These are phyloP conservation scores for Lizonia empirigonia DNA, from an alignment of 2,329 filamentous ascomycete genomes.

Conservation along the genomic window DNA sequence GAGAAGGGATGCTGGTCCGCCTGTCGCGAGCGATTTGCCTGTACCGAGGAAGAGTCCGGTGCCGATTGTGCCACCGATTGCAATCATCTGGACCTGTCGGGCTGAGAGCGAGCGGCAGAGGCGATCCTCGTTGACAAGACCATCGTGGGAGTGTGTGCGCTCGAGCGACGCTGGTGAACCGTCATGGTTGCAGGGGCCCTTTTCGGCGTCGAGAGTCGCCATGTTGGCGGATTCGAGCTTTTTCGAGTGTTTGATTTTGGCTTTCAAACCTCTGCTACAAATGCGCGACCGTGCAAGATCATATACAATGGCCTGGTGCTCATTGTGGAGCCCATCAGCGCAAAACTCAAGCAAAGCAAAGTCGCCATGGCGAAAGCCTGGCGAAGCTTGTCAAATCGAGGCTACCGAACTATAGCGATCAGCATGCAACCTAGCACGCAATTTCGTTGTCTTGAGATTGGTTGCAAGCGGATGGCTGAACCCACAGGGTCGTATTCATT, in stretches of 20 bases:
- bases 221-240: slow-evolving; percentile 4
- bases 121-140: slow-evolving; percentile 30
- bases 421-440: slow-evolving; percentile 28
- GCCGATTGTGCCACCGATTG: slow-evolving; percentile 65
- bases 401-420: slow-evolving; percentile 2
- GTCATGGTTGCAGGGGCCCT: slow-evolving; percentile 18
- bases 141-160: slow-evolving; percentile 15
- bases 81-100: slow-evolving; percentile 66
- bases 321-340: neutral
- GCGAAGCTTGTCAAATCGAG: slow-evolving; percentile 13
- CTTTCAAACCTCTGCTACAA: neutral
- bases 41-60: slow-evolving; percentile 66
- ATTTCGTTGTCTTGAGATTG: slow-evolving; percentile 27
- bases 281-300: neutral
- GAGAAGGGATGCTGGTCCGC: slow-evolving; percentile 44
- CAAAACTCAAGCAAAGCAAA: slow-evolving; percentile 19
- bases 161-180: slow-evolving; percentile 19
- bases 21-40: slow-evolving; percentile 58
- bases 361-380: slow-evolving; percentile 30
- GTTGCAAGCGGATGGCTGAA: slow-evolving; percentile 6
- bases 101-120: slow-evolving; percentile 36
- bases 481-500: slow-evolving; percentile 13
- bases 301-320: neutral
- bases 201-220: slow-evolving; percentile 25
- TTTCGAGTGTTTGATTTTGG: neutral